Percentiles rank a stretch among this genome's conserved stretches.
phyloP scores from a whole-genome alignment of 2,329 filamentous ascomycete species.

The Epichloe gansuensis region DNA sequence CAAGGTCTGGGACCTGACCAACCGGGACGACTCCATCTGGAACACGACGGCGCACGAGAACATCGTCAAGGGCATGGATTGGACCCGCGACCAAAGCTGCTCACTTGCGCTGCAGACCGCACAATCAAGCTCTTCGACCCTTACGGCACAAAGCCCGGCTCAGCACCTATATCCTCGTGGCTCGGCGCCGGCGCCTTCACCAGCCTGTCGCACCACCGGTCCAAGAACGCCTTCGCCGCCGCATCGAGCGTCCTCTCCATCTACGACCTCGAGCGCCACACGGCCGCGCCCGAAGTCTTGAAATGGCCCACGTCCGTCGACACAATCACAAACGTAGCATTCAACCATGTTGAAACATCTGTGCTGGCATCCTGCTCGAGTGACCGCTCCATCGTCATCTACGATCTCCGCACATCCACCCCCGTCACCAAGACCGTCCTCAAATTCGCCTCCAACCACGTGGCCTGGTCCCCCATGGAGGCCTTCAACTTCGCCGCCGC shows the following conservation, averaged over 20 bases:
- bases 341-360: conserved; percentile 91
- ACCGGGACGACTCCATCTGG: conserved; percentile 57
- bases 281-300: conserved; percentile 69
- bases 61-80: conserved; percentile 81
- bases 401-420: conserved; percentile 78
- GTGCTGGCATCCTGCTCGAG: conserved; percentile 75
- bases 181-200: conserved; percentile 76
- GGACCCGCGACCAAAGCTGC: conserved; percentile 74
- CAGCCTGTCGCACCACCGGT: conserved; percentile 70
- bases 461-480: conserved; percentile 94
- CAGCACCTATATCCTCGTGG: conserved; percentile 72
- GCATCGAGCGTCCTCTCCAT: conserved; percentile 70
- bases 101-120: conserved; percentile 78
- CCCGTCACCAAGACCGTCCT: conserved; percentile 73
- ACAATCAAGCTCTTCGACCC: conserved; percentile 88
- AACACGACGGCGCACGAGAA: conserved; percentile 79
- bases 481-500: conserved; percentile 90
- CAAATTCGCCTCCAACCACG: conserved; percentile 68
- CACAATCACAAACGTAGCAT: conserved; percentile 77
- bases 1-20: conserved; percentile 78
- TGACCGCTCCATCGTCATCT: conserved; percentile 79
- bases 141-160: conserved; percentile 57
- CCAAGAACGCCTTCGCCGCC: conserved; percentile 66
- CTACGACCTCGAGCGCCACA: conserved; percentile 75
- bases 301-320: conserved; percentile 81